Base-by-base conservation (phyloP, 345 rosid species). In the Odontarrhena argentea region DNA sequence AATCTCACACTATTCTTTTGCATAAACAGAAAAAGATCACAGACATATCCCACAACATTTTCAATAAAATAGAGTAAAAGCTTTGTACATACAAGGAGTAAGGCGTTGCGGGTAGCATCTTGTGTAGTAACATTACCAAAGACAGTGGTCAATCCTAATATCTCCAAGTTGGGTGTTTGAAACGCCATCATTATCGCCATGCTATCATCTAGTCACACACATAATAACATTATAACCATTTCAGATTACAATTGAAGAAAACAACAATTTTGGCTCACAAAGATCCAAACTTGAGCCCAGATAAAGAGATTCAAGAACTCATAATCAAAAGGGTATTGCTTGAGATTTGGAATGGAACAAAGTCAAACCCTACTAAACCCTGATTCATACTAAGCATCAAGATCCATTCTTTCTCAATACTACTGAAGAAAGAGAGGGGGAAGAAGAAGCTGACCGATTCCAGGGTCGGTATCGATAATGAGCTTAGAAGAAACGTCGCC, bases 121-220 rank as follows among this genome's bases (percentile, higher is more conserved):
- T 84, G 80, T 9, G 89, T 83, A 30, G 76, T 26, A 54, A 84
- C 95, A 78, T 91, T 94, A 66, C 96, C 99, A 76, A 94, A 94
- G 51, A 87, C 65, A 24, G 99, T 91, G 7, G 97, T 94, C 74
- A 94, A 48, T 30, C 99, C 99, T 70, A 94, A 50, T 60, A 94
- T 76, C 50, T 94, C 97, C 68, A 84, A 26, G 75, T 84, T 81
- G 0, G 88, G 94, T 63, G 85, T 76, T 69, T 94, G 91, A 70
- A 94, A 94, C 28, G 97, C 99, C 99, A 94, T 94, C 53, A 94
- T 63, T 56, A 94, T 85, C 59, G 97, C 91, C 91, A 91, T 94
- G 80, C 83, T 82, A 75, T 94, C 99, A 82, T 94, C 99, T 90
- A 79, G 24, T 44, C 65, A 53, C 49, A 63, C 40, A 36, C 12